Percentiles rank a stretch among this genome's conserved stretches.
phyloP scores from a whole-genome alignment of 2,329 filamentous ascomycete genomes.

The Botrytis cinerea region DNA sequence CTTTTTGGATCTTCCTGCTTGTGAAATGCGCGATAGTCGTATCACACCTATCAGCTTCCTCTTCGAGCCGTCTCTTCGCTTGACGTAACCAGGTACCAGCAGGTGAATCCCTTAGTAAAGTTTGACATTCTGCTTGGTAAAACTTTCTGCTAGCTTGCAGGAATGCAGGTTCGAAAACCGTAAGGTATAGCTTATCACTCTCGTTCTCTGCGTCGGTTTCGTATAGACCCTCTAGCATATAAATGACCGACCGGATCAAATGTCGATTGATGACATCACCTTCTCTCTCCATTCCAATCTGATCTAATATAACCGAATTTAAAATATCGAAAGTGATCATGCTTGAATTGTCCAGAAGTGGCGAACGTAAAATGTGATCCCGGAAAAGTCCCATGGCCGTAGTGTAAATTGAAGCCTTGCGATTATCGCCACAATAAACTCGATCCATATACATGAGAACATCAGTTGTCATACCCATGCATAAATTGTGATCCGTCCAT shows the following conservation, averaged over 20 bases:
- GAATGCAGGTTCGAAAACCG: constrained; percentile 78
- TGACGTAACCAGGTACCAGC: constrained; percentile 80
- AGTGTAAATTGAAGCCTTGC: constrained; percentile 76
- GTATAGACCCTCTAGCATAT: constrained; percentile 89
- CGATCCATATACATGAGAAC: constrained; percentile 98
- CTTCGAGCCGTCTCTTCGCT: constrained; percentile 70
- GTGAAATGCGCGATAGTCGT: constrained; percentile 78
- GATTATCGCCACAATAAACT: constrained; percentile 73
- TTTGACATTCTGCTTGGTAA: constrained; percentile 74
- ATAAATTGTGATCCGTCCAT: constrained; percentile 88
- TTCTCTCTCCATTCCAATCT: constrained; percentile 88
- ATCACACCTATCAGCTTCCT: constrained; percentile 80
- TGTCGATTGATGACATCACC: constrained; percentile 86
- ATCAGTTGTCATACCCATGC: constrained; percentile 96
- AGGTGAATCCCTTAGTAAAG: constrained; percentile 74
- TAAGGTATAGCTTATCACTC: constrained; percentile 78
- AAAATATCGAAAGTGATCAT: constrained; percentile 71
- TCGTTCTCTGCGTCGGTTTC: constrained; percentile 78
- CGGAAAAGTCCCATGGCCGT: constrained; percentile 86
- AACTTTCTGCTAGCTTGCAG: constrained; percentile 69
- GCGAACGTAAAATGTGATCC: constrained; percentile 74
- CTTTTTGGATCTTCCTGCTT: constrained; percentile 68
- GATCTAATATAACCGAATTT: constrained; percentile 80
- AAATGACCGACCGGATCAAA: constrained; percentile 77
- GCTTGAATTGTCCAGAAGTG: constrained; percentile 47